Percentiles rank a stretch among this genome's conserved stretches.
Evolutionary conservation across 2,329 filamentous ascomycete genomes (phyloP).

Genomic region (Tothia fuscella): DNA sequence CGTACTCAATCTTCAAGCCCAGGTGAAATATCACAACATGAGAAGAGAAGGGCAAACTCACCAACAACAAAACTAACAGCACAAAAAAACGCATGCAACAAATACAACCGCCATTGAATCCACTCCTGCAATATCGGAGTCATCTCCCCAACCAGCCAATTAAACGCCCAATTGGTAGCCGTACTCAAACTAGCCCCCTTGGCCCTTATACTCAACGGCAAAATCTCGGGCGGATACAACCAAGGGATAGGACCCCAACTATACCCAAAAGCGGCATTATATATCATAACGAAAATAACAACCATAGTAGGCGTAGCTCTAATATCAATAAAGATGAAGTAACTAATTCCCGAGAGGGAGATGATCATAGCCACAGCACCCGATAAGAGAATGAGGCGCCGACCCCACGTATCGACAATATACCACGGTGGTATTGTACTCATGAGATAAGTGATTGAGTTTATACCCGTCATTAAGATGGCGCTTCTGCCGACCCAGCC

Average conservation of each 20-base stretch:
- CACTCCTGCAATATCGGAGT: constrained; percentile 85
- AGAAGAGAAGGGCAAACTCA: constrained; percentile 39
- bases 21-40: not conserved
- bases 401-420: constrained; percentile 82
- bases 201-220: constrained; percentile 89
- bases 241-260: constrained; percentile 98
- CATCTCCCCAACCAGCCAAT: constrained; percentile 92
- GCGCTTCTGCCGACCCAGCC: constrained; percentile 89
- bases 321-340: constrained; percentile 86
- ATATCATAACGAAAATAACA: constrained; percentile 93
- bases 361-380: constrained; percentile 84
- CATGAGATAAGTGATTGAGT: constrained; percentile 78
- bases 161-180: constrained; percentile 95
- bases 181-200: constrained; percentile 96
- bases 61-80: constrained; percentile 90
- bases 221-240: constrained; percentile 97
- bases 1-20: too few relatives aligned
- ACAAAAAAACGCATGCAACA: constrained; percentile 95
- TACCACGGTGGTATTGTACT: constrained; percentile 97
- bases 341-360: constrained; percentile 80
- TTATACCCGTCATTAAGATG: constrained; percentile 94
- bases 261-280: constrained; percentile 94
- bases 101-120: constrained; percentile 88
- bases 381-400: constrained; percentile 76
- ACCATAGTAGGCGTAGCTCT: constrained; percentile 68